A percentile compares a stretch with the other conserved stretches of the same genome.
phyloP scores from a whole-genome alignment of 176 grass and related monocot genomes.

The Paspalum notatum region DNA sequence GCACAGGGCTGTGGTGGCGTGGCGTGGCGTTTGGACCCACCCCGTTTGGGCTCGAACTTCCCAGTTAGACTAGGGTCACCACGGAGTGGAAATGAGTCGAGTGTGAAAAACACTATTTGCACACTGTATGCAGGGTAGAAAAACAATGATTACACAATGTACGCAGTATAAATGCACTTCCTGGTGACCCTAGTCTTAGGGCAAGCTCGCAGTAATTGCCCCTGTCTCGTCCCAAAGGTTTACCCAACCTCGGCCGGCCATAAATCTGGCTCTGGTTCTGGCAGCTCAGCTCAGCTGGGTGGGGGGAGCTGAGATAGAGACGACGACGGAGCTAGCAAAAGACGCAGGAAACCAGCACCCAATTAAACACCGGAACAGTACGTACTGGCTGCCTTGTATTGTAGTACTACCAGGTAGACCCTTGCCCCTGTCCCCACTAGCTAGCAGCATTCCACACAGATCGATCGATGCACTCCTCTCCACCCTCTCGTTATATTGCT shows the following conservation, averaged over 20 bases:
- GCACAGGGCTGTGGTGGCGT: no score
- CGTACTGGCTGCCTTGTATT: no score
- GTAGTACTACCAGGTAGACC: neutral
- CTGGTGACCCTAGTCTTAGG: no score
- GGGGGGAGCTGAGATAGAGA: no score
- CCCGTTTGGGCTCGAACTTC: slow-evolving; percentile 7
- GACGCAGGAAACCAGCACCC: slow-evolving; percentile 37
- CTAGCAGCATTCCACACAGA: slow-evolving; percentile 18
- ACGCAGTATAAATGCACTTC: no score
- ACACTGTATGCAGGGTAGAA: no score
- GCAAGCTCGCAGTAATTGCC: slow-evolving; percentile 32
- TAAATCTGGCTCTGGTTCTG: neutral
- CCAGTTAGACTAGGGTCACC: no score
- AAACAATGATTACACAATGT: no score
- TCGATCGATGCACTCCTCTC: slow-evolving; percentile 13
- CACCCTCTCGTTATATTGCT: neutral
- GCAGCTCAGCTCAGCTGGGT: neutral
- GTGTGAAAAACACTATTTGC: no score
- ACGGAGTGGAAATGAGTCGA: no score
- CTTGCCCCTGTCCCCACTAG: slow-evolving; percentile 36
- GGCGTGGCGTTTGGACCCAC: slow-evolving; percentile 13
- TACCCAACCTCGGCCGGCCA: neutral
- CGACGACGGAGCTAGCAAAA: neutral
- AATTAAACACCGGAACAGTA: slow-evolving; percentile 49
- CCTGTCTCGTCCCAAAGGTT: no score